Evolutionary conservation across 169 alveolate species (phyloP), one percentile per base, ranked within the genome.

Genomic region (Cryptosporidium ubiquitum): DNA sequence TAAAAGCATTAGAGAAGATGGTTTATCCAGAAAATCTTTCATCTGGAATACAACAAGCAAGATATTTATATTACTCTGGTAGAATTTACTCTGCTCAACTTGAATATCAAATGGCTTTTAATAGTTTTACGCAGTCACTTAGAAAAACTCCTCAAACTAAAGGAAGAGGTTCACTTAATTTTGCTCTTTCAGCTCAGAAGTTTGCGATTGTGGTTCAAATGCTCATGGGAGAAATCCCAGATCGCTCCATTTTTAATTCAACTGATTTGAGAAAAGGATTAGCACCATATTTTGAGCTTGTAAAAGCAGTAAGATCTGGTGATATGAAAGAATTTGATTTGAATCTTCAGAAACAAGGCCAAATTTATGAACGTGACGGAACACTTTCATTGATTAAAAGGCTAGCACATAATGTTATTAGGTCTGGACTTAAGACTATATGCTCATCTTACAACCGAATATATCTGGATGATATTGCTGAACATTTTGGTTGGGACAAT

Each of bases 181-280:
- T 95, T 37, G 91, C 93, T n/a, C 86, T 57, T 14, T 94, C 94
- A 92, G 98, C 95, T 14, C 91, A 96, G 70, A 97, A 97, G 93
- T 94, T 96, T 93, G 94, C 97, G 14, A 95, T 97, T 18, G 95
- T 97, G 10, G 98, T 97, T 4, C 97, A 96, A 84, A 92, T 97
- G 70, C 92, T 97, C 47, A 97, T 97, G 99, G 99, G 99, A 0
- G 99, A 97, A 85, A 96, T 97, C 26, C 99, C 99, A 5, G 97
- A 96, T 73, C 92, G 98, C n/a, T 94, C 97, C 33, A 92, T 94
- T 35, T 97, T 97, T 84, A 95, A 96, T 69, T 92, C 93, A 75
- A 92, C 96, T 55, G 93, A 86, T 68, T 94, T 94, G 94, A 91
- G 93, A 74, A 93, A 94, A 39, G 96, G 93, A 37, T 95, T 97